A percentile compares a stretch with the other conserved stretches of the same genome.
These are phyloP conservation scores for Rhytidhysteron rufulum DNA, from an alignment of 2,329 filamentous ascomycete genomes.

Conservation along the genomic window DNA sequence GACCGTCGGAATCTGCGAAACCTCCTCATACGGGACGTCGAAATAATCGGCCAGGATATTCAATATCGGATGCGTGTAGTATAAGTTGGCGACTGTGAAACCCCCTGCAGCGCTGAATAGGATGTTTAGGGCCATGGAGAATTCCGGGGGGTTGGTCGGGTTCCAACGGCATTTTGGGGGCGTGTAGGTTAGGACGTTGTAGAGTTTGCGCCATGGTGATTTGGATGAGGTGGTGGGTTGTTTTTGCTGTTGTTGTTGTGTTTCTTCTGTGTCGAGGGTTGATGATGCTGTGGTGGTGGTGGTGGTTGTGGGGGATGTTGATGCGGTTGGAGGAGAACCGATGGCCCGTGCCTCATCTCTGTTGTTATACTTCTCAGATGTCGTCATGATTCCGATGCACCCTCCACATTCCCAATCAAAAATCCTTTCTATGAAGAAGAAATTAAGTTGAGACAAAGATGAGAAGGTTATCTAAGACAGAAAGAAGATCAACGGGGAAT, in stretches of 20 bases:
- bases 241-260: neutral
- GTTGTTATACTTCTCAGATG: neutral
- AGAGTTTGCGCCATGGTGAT: conserved; percentile 16
- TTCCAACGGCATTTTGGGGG: conserved; percentile 67
- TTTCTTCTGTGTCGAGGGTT: neutral
- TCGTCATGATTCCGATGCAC: neutral
- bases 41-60: conserved; percentile 72
- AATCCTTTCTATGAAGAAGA: neutral
- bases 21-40: conserved; percentile 63
- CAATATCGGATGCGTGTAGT: conserved; percentile 77
- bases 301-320: neutral
- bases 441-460: no score
- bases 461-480: no score
- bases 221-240: neutral
- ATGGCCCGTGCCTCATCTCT: neutral
- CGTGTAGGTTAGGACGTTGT: conserved; percentile 50
- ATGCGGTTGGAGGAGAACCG: neutral
- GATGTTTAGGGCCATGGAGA: conserved; percentile 66
- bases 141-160: conserved; percentile 60
- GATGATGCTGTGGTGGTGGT: conserved; percentile 1
- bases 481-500: no score
- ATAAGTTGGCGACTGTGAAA: conserved; percentile 75
- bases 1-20: conserved; percentile 66
- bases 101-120: conserved; percentile 64
- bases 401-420: neutral